phyloP scores from a whole-genome alignment of 345 rosid genomes.

The Nasturtium officinale region DNA sequence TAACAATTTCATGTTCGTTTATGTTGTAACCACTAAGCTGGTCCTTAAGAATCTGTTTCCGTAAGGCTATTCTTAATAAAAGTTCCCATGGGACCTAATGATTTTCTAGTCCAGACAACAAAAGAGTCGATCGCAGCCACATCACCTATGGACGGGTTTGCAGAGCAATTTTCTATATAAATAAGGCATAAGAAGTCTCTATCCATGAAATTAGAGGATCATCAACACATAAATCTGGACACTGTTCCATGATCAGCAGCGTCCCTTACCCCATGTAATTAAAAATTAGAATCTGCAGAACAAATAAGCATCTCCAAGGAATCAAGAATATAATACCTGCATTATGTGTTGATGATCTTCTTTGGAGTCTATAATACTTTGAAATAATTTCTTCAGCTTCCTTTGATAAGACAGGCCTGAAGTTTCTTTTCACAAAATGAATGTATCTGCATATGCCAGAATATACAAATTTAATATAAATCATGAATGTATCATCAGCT shows the following conservation, averaged over 20 bases:
- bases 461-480: not conserved
- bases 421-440: slow-evolving; percentile 72
- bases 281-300: slow-evolving; percentile 11
- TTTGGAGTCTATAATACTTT: slow-evolving; percentile 89
- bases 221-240: not conserved
- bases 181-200: not conserved
- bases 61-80: not conserved
- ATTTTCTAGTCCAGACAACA: not conserved
- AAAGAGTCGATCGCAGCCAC: not conserved
- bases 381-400: slow-evolving; percentile 92
- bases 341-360: slow-evolving; percentile 87
- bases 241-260: not conserved
- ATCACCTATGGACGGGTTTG: not conserved
- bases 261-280: not conserved
- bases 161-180: not conserved
- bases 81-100: not conserved
- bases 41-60: not conserved
- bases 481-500: slow-evolving; percentile 1
- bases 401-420: slow-evolving; percentile 77
- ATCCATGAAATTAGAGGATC: slow-evolving; percentile 2
- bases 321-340: slow-evolving; percentile 78
- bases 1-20: not conserved
- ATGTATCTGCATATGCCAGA: slow-evolving; percentile 62
- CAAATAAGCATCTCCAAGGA: not conserved
- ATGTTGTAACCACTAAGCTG: not conserved